Evolutionary conservation across 371 early-diverging fungal species (phyloP).

Genomic region (Batkoa obscura): DNA sequence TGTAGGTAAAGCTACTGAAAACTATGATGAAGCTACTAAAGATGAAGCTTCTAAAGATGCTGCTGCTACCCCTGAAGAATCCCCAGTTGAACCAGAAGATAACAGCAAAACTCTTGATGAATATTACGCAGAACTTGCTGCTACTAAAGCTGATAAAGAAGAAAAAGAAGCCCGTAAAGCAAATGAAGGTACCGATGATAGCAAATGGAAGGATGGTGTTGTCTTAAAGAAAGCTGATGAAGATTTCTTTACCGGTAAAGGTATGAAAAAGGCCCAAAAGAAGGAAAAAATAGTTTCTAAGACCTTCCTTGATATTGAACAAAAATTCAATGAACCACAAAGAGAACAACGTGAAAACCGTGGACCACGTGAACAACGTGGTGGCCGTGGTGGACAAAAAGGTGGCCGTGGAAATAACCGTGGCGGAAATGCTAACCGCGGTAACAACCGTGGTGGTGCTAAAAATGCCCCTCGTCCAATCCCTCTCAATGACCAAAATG

Average conservation of each 20-base stretch:
- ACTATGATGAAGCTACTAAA: conserved; percentile 16
- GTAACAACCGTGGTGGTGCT: conserved; percentile 17
- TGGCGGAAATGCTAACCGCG: conserved; percentile 14
- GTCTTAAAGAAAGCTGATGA: conserved; percentile 43
- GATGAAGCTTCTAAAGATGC: conserved; percentile 7
- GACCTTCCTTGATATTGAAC: conserved; percentile 34
- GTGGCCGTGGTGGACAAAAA: conserved; percentile 15
- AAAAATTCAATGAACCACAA: conserved; percentile 23
- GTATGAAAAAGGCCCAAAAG: conserved; percentile 8
- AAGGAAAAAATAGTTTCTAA: conserved; percentile 34
- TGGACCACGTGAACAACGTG: conserved; percentile 11
- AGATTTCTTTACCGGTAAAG: conserved; percentile 42
- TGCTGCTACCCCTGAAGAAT: conserved; percentile 7
- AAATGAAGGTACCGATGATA: conserved; percentile 58
- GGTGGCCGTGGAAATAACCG: conserved; percentile 16
- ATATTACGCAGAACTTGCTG: conserved; percentile 47
- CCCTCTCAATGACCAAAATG: conserved; percentile 45
- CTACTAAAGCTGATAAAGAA: conserved; percentile 18
- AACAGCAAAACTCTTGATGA: conserved; percentile 56
- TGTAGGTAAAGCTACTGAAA: conserved; percentile 45
- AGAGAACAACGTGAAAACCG: conserved; percentile 15
- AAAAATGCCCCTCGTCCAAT: conserved; percentile 22
- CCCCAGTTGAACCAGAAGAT: conserved; percentile 27
- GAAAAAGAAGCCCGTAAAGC: conserved; percentile 45
- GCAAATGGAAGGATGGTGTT: conserved; percentile 56